These are phyloP conservation scores for Blastobotrys persicus DNA, from an alignment of 1,139 yeast genomes.

Conservation along the genomic window DNA sequence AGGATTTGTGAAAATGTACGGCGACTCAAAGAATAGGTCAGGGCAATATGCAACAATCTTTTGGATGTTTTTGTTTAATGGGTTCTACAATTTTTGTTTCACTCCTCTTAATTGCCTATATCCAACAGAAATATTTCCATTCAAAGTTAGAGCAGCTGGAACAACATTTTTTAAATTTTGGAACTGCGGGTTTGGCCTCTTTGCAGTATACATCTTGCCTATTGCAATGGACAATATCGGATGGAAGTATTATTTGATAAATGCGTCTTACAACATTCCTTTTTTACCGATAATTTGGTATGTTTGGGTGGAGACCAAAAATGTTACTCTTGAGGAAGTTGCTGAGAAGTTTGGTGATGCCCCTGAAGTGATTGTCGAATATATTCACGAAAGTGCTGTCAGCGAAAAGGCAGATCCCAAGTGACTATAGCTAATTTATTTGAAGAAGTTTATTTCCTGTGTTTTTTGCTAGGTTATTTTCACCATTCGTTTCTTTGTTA, in stretches of 20 bases:
- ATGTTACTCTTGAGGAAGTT: conserved; percentile 87
- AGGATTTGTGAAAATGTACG: conserved; percentile 23
- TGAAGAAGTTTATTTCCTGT: too few species aligned
- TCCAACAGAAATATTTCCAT: conserved; percentile 43
- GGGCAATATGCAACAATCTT: conserved; percentile 30
- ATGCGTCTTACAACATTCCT: conserved; percentile 33
- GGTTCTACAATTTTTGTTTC: conserved; percentile 23
- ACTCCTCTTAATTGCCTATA: conserved; percentile 37
- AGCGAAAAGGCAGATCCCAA: neutral
- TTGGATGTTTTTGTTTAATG: conserved; percentile 21
- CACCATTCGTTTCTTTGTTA: too few species aligned
- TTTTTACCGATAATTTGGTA: conserved; percentile 52
- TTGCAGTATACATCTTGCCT: conserved; percentile 54
- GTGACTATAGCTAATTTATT: too few species aligned
- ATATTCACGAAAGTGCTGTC: neutral
- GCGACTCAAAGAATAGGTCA: conserved; percentile 10
- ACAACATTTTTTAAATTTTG: conserved; percentile 27
- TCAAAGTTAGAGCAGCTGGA: conserved; percentile 41
- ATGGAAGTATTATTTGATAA: conserved; percentile 53
- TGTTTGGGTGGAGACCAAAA: conserved; percentile 59
- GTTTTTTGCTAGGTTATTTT: too few species aligned
- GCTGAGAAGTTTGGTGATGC: conserved; percentile 17
- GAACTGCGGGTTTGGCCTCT: conserved; percentile 29
- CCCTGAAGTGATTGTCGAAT: conserved; percentile 2
- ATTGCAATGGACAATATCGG: conserved; percentile 57